Evolutionary conservation across 371 early-diverging fungal genomes (phyloP), one percentile per base, ranked within the genome.

Genomic region (Lichtheimia hyalospora): DNA sequence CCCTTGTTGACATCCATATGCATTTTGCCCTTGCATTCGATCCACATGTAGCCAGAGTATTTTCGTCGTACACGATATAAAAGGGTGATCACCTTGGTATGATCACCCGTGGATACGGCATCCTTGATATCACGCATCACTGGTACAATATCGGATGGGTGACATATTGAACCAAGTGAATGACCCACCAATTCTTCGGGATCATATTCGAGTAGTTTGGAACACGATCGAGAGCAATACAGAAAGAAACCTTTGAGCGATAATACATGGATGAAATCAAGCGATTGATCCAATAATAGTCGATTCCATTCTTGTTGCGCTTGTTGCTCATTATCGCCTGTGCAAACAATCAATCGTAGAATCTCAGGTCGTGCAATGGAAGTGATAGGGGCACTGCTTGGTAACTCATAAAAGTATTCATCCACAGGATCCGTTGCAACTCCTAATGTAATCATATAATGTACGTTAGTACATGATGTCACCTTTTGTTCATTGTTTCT

Each of bases 91-190:
- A 68, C 53, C 10, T 70, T 68, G 0, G 69, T 70, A 15, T 73
- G 48, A 10, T 68, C 64, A 20, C 55, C 60, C 10, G 21, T 27
- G 13, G 75, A 56, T 34, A 34, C 6, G 1, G 73, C 62, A 18
- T 77, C 75, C 57, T 80, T 80, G 16, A 88, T 65, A 58, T 87
- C 86, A 20, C 86, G 72, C 77, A 88, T 83, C n/a, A 84, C 83
- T 10, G 81, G 70, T 20, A 86, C 71, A 60, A 83, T 68, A 60
- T 88, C 89, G 3, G 83, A 83, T 21, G 86, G 84, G 58, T 88
- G 89, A 27, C 84, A 79, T 57, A 85, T 79, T 10, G 80, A 78
- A 25, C 74, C 71, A 40, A 88, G 61, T 6, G 74, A 62, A 10
- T 69, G 71, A 12, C 86, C 86, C 27, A 84, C 24, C 15, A 88